Conservation (phyloP, 108 stramenopile genomes). For the Hondaea fermentalgiana region DNA sequence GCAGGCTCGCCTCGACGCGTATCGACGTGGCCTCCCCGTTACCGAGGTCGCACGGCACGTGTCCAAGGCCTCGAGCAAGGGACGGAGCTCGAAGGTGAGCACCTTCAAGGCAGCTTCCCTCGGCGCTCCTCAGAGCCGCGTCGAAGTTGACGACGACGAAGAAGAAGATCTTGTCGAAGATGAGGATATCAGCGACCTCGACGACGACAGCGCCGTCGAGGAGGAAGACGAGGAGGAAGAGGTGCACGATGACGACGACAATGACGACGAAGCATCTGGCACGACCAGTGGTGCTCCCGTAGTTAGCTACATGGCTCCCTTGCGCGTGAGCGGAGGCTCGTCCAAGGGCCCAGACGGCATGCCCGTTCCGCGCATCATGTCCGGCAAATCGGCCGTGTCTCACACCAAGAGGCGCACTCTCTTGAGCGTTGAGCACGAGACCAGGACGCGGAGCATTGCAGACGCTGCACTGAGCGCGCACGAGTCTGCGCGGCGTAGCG, state of each 20-base stretch:
- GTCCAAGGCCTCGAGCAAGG: not conserved
- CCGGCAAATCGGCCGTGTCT: not conserved
- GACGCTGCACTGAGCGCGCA: not conserved
- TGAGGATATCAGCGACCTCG: too few relatives aligned
- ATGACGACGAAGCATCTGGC: too few relatives aligned
- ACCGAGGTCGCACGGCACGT: not conserved
- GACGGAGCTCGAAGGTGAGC: not conserved
- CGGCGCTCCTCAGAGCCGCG: too few relatives aligned
- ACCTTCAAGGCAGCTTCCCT: too few relatives aligned
- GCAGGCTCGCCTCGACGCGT: not conserved
- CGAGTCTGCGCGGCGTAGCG: not conserved
- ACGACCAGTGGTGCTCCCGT: too few relatives aligned
- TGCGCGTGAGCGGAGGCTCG: not conserved
- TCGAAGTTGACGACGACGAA: too few relatives aligned
- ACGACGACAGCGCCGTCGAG: too few relatives aligned
- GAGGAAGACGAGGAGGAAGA: too few relatives aligned
- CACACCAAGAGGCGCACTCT: not conserved
- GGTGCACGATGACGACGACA: too few relatives aligned
- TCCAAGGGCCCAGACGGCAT: not conserved
- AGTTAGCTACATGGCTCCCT: too few relatives aligned
- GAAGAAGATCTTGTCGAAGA: too few relatives aligned
- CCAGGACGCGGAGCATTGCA: not conserved
- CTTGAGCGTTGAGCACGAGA: not conserved
- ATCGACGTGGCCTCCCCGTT: not conserved
- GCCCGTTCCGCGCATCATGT: not conserved